Evolutionary conservation across 306 rosid species (phyloP), one percentile per base, ranked within the genome.

Genomic region (Cicer chorassanicum): DNA sequence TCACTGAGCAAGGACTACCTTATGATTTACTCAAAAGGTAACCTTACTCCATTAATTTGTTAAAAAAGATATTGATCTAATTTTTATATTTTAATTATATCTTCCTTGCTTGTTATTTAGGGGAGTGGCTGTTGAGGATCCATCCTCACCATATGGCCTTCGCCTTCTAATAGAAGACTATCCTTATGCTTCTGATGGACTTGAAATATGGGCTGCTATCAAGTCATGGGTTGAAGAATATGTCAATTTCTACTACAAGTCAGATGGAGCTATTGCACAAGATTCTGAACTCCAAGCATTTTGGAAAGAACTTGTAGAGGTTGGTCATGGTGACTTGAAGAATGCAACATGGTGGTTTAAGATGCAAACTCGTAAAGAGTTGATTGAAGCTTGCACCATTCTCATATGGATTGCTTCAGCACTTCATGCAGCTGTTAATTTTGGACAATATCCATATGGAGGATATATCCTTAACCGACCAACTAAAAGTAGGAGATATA

Each of bases 371-470:
- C 44, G 79, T 1, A 16, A 71, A 13, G 92, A 84, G n/a, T 81
- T 88, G 66, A 53, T 83, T 5, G 81, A 86, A 19, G 19, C 77
- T 0, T 78, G 85, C 81, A 76, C 84, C 44, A 90, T 72, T 7
- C 54, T 86, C 39, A 84, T 90, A 79, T 90, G 92, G 96, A 84
- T 78, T 56, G 85, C 96, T 53, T 90, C 92, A 4, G 92, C 92
- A 0, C 90, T 86, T 59, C 92, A 88, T 62, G 90, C 92, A 48
- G 92, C 92, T 14, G 88, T 87, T 29, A 85, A 89, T 79, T 89
- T 87, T 15, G 91, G 93, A 36, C 89, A 89, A 19, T 89, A 87
- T 43, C 90, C 93, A 4, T 88, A 87, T 64, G 93, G 93, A 41
- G 97, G 94, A 1, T 87, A 81, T 41, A 87, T 87, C 42, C 81